Evolutionary conservation across 352 stramenopile species (phyloP), one percentile per base, ranked within the genome.

Genomic region (Peronospora tabacina): DNA sequence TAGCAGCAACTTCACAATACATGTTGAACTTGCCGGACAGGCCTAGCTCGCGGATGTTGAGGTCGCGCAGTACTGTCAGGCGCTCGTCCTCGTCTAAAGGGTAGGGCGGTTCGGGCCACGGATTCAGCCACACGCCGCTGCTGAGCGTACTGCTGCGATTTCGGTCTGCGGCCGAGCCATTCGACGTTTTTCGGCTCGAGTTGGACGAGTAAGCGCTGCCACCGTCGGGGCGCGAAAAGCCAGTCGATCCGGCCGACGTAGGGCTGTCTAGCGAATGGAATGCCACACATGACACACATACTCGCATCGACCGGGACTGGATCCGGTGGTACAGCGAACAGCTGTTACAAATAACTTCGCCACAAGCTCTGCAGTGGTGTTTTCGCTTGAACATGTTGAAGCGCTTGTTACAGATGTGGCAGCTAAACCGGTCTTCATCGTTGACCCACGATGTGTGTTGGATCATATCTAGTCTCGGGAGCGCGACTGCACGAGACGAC

Each of bases 371-470:
- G 49, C 82, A 94, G 63, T 94, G 82, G 58, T 94, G 82, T 52
- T 94, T 94, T 49, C 77, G 82, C 52, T 88, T 84, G 51, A 94
- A 91, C 72, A 94, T 72, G 61, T 68, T 90, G 67, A 91, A 91
- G 35, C 80, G 80, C 60, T 89, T 90, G 68, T 87, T 89, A 61
- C 82, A 94, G 22, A 94, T 90, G 59, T 90, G 76, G 52, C 82
- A 94, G 42, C 75, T 89, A 52, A 89, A 87, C 1, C 77, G 75
- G 47, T 90, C 80, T 44, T 90, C 77, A 47, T 91, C 81, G 22
- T 90, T 90, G 10, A 91, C 77, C 82, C 82, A 94, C 46, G 82
- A 81, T 8, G 71, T 82, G 49, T 88, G 67, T 44, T 93, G 79
- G 7, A 90, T 78, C 36, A 90, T 68, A 40, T 89, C 75, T 0